Base-by-base conservation (phyloP, 2,329 filamentous ascomycete species). In the Stachybotrys elegans region DNA sequence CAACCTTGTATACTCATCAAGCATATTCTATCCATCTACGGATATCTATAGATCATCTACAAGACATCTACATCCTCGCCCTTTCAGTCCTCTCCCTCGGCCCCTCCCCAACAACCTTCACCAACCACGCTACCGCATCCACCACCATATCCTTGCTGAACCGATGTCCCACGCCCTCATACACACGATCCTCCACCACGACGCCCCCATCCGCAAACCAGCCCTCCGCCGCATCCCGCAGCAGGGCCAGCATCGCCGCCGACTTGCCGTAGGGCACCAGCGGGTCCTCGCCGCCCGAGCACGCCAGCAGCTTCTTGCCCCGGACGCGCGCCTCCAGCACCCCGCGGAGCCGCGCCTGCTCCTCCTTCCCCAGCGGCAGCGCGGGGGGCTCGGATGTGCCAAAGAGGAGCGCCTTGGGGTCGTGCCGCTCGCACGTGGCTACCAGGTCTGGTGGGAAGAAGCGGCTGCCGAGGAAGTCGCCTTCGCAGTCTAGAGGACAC, bases 351-450 rank as follows among this genome's bases (percentile, higher is more conserved):
- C 70, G 67, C 7, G 66, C 61, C 35, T 71, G 65, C 37, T 76
- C 69, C 2, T 60, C 53, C 3, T 61, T 45, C 2, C 67, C 56
- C 5, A 60, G 50, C 40, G 58, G 49, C 2, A 57, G 43, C 2
- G 61, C 47, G 0, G 66, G 59, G 6, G 76, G 57, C 5, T 62
- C 46, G 0, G 56, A 56, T 1, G 73, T 69, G 37, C 78, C 77
- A 5, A 94, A 82, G 9, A 95, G 65, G 6, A 93, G 68, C 2
- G 79, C 84, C 17, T 84, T 86, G 0, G 92, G 90, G 55, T 98
- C 93, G 47, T 75, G 79, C 43, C 75, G 76, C 19, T 74, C 67
- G 22, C 89, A 78, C 0, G 79, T 74, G 1, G 75, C 66, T 1
- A 91, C 66, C 6, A 96, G 75, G 0, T 80, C 74, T 0, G 66